Evolutionary conservation across 1,284 basidiomycete species (phyloP).

Genomic region (Puccinia horiana): DNA sequence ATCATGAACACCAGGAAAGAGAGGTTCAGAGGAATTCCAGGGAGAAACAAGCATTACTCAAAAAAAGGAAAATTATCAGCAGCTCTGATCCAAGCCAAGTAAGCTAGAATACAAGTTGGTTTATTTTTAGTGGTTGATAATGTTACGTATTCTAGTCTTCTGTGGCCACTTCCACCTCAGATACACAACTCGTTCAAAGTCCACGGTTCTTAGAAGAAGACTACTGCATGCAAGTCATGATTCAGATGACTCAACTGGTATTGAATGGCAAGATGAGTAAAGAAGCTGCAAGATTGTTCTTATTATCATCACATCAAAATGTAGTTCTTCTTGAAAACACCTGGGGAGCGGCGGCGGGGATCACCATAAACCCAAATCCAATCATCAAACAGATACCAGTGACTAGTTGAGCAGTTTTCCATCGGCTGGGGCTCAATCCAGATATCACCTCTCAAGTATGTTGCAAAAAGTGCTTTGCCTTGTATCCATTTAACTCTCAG

Average conservation of each 20-base stretch:
- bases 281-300: too few species aligned
- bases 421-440: neutral
- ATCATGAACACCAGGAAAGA: neutral
- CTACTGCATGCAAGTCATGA: too few species aligned
- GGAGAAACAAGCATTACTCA: too few species aligned
- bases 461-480: constrained; percentile 13
- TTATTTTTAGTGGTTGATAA: neutral
- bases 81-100: neutral
- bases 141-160: neutral
- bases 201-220: neutral
- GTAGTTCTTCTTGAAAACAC: neutral
- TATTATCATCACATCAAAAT: neutral
- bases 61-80: neutral
- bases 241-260: too few species aligned
- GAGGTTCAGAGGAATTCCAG: neutral
- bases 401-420: too few species aligned
- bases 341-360: neutral
- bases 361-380: neutral
- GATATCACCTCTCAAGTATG: neutral
- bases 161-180: too few species aligned
- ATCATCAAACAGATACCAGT: neutral
- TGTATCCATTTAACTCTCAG: neutral
- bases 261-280: too few species aligned
- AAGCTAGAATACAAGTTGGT: too few species aligned
- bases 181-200: neutral